These are phyloP conservation scores for Suhomyces guaymorum DNA, from an alignment of 1,139 yeast species.

Conservation along the genomic window DNA sequence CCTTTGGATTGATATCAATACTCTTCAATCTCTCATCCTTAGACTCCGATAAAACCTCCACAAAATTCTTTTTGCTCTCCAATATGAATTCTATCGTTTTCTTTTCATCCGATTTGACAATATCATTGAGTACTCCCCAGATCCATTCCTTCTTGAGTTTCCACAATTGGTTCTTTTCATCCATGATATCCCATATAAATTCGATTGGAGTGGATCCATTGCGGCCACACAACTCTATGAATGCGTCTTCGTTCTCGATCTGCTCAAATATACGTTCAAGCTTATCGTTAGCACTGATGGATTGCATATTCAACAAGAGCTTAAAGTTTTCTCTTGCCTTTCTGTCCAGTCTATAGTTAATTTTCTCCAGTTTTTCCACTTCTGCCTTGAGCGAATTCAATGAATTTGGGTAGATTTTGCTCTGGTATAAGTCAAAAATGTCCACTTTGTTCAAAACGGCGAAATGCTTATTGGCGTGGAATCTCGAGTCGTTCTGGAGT, in stretches of 20 bases:
- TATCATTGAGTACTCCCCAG: constrained; percentile 49
- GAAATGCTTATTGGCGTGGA: constrained; percentile 61
- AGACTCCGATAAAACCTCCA: constrained; percentile 18
- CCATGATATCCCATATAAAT: constrained; percentile 73
- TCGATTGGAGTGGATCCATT: constrained; percentile 81
- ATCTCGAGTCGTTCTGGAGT: constrained; percentile 50
- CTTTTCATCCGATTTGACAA: constrained; percentile 15
- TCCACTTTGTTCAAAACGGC: constrained; percentile 56
- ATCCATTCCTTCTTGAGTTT: constrained; percentile 63
- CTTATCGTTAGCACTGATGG: constrained; percentile 53
- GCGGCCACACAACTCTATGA: constrained; percentile 67
- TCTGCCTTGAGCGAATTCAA: constrained; percentile 34
- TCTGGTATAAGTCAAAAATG: constrained; percentile 54
- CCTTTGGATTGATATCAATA: constrained; percentile 19
- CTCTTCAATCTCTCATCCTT: constrained; percentile 32
- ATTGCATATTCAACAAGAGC: constrained; percentile 40
- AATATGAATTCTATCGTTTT: constrained; percentile 21
- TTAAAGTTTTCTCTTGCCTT: constrained; percentile 64
- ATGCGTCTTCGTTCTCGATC: constrained; percentile 59
- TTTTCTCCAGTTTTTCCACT: constrained; percentile 35
- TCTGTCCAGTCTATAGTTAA: constrained; percentile 59
- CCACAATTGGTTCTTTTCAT: constrained; percentile 57
- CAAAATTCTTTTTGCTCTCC: constrained; percentile 22
- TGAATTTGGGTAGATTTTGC: constrained; percentile 46
- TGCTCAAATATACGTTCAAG: constrained; percentile 59